Evolutionary conservation across 1,139 yeast species (phyloP).

Genomic region (Geotrichum siamense): DNA sequence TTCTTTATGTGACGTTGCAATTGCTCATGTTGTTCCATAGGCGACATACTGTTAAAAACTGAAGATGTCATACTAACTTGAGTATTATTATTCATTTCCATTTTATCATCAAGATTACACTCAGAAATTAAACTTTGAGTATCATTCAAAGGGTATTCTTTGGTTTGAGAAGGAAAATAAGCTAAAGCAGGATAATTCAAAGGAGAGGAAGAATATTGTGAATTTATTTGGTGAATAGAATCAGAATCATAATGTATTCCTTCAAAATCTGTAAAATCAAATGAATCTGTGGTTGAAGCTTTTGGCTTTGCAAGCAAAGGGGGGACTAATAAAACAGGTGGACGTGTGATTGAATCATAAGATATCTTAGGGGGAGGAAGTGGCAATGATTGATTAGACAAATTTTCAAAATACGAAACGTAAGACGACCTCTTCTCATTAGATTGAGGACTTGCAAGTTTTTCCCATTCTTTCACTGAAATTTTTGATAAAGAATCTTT

Average conservation of each 20-base stretch:
- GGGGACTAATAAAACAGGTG: conserved; percentile 9
- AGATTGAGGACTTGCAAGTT: neutral
- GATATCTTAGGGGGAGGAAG: neutral
- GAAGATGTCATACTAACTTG: neutral
- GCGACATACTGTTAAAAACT: neutral
- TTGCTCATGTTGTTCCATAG: neutral
- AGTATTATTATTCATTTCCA: neutral
- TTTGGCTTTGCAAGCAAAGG: conserved; percentile 8
- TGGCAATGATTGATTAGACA: neutral
- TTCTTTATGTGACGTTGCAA: neutral
- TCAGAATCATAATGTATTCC: conserved; percentile 7
- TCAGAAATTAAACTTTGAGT: conserved; percentile 1
- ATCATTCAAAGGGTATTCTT: neutral
- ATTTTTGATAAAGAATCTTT: neutral
- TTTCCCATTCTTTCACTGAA: neutral
- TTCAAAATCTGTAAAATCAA: conserved; percentile 9
- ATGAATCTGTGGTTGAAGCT: neutral
- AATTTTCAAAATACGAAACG: conserved; percentile 1
- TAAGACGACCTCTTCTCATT: neutral
- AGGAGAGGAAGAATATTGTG: neutral
- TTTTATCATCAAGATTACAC: neutral
- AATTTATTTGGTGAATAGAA: neutral
- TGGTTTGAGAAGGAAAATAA: neutral
- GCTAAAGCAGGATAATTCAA: neutral
- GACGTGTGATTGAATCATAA: neutral